Percentiles rank a stretch among this genome's conserved stretches.
Evolutionary conservation across 2,329 filamentous ascomycete species (phyloP).

Genomic region (Monosporascus sp.): DNA sequence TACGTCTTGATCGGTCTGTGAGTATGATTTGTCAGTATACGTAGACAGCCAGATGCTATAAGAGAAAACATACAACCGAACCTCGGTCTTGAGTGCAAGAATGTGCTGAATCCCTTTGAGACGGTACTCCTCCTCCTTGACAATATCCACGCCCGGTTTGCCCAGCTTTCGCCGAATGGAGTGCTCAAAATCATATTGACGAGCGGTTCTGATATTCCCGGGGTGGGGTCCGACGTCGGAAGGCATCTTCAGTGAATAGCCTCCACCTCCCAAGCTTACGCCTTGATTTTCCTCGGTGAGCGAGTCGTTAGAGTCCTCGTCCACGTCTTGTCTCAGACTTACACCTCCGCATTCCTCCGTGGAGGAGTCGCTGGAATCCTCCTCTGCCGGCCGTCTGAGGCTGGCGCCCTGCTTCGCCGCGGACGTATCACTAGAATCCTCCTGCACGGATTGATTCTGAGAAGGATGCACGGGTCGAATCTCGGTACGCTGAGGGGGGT

Average conservation of each 20-base stretch:
- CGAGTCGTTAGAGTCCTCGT: too few species aligned
- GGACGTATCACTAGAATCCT: too few species aligned
- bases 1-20: slow-evolving; percentile 80
- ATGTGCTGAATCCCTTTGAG: slow-evolving; percentile 87
- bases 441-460: too few species aligned
- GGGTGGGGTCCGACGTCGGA: slow-evolving; percentile 12
- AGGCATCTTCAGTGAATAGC: neutral
- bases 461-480: too few species aligned
- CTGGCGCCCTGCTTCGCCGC: too few species aligned
- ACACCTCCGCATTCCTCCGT: too few species aligned
- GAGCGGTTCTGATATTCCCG: slow-evolving; percentile 30
- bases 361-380: too few species aligned
- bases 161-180: slow-evolving; percentile 68
- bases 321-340: too few species aligned
- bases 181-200: slow-evolving; percentile 78
- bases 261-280: too few species aligned
- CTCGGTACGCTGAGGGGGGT: too few species aligned
- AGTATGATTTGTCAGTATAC: slow-evolving; percentile 6
- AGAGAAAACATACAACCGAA: slow-evolving; percentile 63
- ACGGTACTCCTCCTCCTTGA: slow-evolving; percentile 73
- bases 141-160: slow-evolving; percentile 64
- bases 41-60: neutral
- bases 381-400: too few species aligned
- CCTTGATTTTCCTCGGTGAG: too few species aligned
- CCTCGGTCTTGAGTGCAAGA: slow-evolving; percentile 70